Conservation (phyloP, 176 grass and related monocot genomes). For the Dendrocalamus sinicus region DNA sequence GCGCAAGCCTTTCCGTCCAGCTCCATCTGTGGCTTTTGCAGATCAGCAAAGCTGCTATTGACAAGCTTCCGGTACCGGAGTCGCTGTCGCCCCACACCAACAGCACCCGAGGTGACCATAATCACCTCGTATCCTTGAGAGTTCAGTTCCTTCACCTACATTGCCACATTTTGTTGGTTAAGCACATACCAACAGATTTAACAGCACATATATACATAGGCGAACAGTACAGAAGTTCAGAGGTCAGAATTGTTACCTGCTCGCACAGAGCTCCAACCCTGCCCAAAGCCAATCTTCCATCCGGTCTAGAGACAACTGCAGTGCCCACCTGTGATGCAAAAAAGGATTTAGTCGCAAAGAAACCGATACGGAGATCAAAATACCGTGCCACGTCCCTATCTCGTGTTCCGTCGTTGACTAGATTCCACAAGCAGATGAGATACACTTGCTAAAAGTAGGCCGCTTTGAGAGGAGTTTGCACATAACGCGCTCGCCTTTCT, state of each 20-base stretch:
- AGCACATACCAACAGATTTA: slow-evolving; percentile 2
- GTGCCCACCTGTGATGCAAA: slow-evolving; percentile 73
- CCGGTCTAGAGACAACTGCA: slow-evolving; percentile 85
- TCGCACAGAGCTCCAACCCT: slow-evolving; percentile 84
- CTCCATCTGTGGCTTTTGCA: slow-evolving; percentile 88
- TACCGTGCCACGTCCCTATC: neutral
- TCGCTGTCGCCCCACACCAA: slow-evolving; percentile 82
- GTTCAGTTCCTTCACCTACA: slow-evolving; percentile 87
- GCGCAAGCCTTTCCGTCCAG: slow-evolving; percentile 94
- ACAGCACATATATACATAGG: neutral
- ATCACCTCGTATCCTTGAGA: slow-evolving; percentile 83
- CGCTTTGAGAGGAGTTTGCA: neutral
- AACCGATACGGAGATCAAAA: slow-evolving; percentile 5
- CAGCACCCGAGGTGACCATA: slow-evolving; percentile 92
- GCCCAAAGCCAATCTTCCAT: slow-evolving; percentile 85
- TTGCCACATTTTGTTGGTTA: slow-evolving; percentile 16
- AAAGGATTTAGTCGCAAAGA: neutral
- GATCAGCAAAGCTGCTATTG: slow-evolving; percentile 97
- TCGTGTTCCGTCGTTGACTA: neutral
- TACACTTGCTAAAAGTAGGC: slow-evolving; percentile 15
- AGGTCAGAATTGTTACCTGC: slow-evolving; percentile 57
- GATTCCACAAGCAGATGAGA: neutral
- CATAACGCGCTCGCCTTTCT: neutral
- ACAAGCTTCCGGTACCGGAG: slow-evolving; percentile 83
- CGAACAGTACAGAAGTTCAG: neutral